Percentiles rank a stretch among this genome's conserved stretches.
These are phyloP conservation scores for Kodamaea hsintzibuensis DNA, from an alignment of 805 yeast genomes.

Conservation along the genomic window DNA sequence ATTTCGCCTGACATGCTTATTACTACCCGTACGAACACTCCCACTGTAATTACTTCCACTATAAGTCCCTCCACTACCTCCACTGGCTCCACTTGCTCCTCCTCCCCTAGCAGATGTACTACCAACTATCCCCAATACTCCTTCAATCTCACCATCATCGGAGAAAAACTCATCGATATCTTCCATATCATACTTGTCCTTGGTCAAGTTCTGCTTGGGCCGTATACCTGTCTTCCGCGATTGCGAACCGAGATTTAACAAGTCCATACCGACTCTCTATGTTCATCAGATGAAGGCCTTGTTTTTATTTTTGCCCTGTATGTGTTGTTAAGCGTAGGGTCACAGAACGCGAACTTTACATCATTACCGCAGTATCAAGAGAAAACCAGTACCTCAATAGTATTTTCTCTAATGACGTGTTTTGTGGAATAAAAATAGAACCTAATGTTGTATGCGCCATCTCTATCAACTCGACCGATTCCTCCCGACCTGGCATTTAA, in stretches of 20 bases:
- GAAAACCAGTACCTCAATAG: too few species aligned
- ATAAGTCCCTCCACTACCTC: background rate
- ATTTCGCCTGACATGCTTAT: constrained; percentile 1
- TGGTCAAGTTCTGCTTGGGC: constrained; percentile 46
- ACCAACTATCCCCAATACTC: background rate
- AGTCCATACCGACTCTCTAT: constrained; percentile 29
- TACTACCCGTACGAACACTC: constrained; percentile 7
- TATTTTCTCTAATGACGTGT: too few species aligned
- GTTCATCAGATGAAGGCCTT: background rate
- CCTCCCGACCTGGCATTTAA: too few species aligned
- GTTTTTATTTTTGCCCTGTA: background rate
- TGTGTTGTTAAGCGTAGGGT: background rate
- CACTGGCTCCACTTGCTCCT: constrained; percentile 5
- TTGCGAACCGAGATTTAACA: constrained; percentile 52
- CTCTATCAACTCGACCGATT: too few species aligned
- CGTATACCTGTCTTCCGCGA: constrained; percentile 68
- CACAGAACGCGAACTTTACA: background rate
- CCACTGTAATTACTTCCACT: constrained; percentile 10
- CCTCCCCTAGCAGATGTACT: background rate
- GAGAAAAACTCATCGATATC: constrained; percentile 68
- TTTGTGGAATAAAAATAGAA: too few species aligned
- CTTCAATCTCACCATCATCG: constrained; percentile 38
- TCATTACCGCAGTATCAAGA: too few species aligned
- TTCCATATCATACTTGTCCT: constrained; percentile 65
- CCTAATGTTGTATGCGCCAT: too few species aligned